A percentile compares a stretch with the other conserved stretches of the same genome.
These are phyloP conservation scores for Ambrosia artemisiifolia DNA, from an alignment of 129 eudicot species.

Conservation along the genomic window DNA sequence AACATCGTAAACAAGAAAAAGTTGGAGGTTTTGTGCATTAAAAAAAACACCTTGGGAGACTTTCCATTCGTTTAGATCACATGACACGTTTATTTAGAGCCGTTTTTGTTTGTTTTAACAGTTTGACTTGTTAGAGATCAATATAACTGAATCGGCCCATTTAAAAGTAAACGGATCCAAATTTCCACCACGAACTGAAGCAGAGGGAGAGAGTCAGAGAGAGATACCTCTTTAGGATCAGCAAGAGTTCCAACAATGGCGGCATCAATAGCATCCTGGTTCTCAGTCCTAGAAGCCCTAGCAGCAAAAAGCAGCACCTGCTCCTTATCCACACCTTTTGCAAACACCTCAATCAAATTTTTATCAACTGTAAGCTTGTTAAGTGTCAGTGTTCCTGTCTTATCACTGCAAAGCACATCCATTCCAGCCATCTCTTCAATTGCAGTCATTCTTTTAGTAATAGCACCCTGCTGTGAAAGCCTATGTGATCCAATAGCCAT, in stretches of 20 bases:
- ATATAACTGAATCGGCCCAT: background rate
- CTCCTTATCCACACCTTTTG: slow-evolving; percentile 74
- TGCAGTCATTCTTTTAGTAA: slow-evolving; percentile 91
- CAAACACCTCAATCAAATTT: slow-evolving; percentile 69
- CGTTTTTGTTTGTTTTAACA: too few species aligned
- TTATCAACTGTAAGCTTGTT: slow-evolving; percentile 73
- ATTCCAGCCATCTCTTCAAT: slow-evolving; percentile 92
- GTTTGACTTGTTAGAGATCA: too few species aligned
- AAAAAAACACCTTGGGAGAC: too few species aligned
- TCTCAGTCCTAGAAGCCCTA: slow-evolving; percentile 77
- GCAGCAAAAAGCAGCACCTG: slow-evolving; percentile 77
- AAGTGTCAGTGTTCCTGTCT: slow-evolving; percentile 81
- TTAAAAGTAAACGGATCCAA: background rate
- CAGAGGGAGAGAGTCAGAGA: background rate
- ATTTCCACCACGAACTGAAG: background rate
- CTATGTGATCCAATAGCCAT: slow-evolving; percentile 97
- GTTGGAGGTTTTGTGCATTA: too few species aligned
- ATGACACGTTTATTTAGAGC: too few species aligned
- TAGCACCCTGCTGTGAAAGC: slow-evolving; percentile 86
- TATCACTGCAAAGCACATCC: slow-evolving; percentile 87
- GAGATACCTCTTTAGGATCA: slow-evolving; percentile 73
- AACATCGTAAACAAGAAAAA: too few species aligned
- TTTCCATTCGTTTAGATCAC: too few species aligned
- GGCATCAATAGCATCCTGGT: slow-evolving; percentile 93
- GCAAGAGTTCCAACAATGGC: slow-evolving; percentile 86